Conservation (phyloP, 306 rosid genomes). For the Castanopsis chinensis region DNA sequence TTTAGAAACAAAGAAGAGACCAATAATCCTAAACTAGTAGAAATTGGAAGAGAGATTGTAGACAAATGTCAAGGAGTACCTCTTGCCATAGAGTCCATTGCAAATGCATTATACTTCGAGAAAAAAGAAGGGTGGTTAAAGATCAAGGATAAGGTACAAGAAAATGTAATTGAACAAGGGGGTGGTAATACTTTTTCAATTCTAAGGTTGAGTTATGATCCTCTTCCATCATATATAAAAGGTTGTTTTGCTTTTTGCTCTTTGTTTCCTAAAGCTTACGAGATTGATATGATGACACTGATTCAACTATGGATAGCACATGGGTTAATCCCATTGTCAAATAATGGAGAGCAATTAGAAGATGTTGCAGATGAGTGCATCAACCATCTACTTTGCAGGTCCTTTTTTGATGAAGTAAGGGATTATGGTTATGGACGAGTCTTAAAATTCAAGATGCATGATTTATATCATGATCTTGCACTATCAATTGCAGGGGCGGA, state of each 20-base stretch:
- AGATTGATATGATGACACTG: constrained; percentile 7
- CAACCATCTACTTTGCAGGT: constrained; percentile 21
- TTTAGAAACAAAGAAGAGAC: constrained; percentile 5
- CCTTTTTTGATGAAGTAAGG: constrained; percentile 27
- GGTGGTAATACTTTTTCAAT: constrained; percentile 11
- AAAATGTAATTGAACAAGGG: constrained; percentile 9
- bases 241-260: constrained; percentile 39
- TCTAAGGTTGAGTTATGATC: constrained; percentile 20
- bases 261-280: constrained; percentile 32
- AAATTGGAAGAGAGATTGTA: constrained; percentile 28
- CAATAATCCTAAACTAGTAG: neutral
- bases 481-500: neutral
- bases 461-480: constrained; percentile 44
- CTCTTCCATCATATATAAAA: constrained; percentile 36
- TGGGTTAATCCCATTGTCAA: constrained; percentile 29
- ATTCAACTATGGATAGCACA: constrained; percentile 42
- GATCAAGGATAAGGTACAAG: constrained; percentile 28
- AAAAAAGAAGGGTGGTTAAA: constrained; percentile 26
- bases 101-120: constrained; percentile 24
- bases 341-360: neutral
- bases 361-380: constrained; percentile 37
- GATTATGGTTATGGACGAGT: neutral
- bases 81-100: constrained; percentile 25
- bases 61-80: constrained; percentile 22
- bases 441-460: constrained; percentile 16